Percentiles rank a stretch among this genome's conserved stretches.
Conservation (phyloP, 345 rosid genomes). For the Punica granatum region DNA sequence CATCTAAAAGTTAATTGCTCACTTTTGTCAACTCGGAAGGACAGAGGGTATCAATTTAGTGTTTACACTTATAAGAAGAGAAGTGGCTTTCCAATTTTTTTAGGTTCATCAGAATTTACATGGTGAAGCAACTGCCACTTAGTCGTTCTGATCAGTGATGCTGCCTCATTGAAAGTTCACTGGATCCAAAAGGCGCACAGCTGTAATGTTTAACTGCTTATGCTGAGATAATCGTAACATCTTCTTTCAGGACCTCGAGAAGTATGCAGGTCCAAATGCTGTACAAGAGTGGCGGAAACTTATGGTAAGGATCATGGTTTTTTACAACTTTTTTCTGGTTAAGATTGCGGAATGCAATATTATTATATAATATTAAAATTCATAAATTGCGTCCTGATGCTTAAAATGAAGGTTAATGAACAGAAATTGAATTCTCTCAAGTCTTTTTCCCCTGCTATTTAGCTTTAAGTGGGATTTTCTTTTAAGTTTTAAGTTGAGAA, state of each 20-base stretch:
- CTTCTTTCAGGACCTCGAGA: slow-evolving; percentile 63
- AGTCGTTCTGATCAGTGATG: background rate
- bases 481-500: too few relatives aligned
- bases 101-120: background rate
- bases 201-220: background rate
- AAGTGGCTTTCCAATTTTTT: background rate
- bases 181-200: background rate
- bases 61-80: background rate
- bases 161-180: background rate
- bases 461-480: too few relatives aligned
- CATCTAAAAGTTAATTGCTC: background rate
- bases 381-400: background rate
- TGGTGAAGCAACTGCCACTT: background rate
- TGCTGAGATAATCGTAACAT: background rate
- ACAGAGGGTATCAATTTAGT: background rate
- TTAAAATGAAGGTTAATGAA: background rate
- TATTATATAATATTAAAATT: background rate
- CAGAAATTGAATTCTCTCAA: background rate
- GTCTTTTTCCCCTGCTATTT: too few relatives aligned
- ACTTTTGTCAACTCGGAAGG: background rate
- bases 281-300: slow-evolving; percentile 84
- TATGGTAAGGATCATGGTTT: slow-evolving; percentile 37
- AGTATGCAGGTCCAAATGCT: slow-evolving; percentile 70
- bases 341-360: background rate
- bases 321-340: background rate